Evolutionary conservation across 192 early-diverging fungal species (phyloP).

Genomic region (Coemansia sp.): DNA sequence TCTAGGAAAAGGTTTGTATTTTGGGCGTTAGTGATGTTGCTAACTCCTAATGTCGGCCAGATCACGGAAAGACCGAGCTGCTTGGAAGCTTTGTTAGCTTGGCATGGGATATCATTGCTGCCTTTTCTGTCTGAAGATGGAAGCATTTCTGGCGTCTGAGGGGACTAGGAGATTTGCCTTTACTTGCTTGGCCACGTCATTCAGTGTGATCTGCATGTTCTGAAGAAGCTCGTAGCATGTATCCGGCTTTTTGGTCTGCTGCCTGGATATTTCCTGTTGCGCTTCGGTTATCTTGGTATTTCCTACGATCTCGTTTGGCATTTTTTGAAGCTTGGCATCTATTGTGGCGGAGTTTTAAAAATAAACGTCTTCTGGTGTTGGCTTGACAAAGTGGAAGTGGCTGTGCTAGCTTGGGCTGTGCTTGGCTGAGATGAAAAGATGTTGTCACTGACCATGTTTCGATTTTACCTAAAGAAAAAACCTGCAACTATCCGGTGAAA

Average conservation of each 20-base stretch:
- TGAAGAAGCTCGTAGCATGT: slow-evolving; percentile 1
- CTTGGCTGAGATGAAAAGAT: neutral
- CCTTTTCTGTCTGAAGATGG: neutral
- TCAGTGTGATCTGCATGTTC: neutral
- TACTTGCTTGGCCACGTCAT: neutral
- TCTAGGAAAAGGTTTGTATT: neutral
- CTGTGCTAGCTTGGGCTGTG: neutral
- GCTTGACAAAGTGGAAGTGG: neutral
- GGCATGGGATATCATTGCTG: neutral
- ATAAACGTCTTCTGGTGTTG: neutral
- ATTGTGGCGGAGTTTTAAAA: no score
- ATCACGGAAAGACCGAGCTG: neutral
- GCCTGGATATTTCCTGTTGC: neutral
- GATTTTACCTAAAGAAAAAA: no score
- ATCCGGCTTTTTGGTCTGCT: neutral
- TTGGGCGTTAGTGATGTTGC: neutral
- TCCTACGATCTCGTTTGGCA: neutral
- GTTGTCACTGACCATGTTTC: neutral
- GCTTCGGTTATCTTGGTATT: neutral
- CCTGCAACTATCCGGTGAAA: no score
- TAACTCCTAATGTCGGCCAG: neutral
- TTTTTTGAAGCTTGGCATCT: neutral
- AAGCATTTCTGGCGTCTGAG: neutral
- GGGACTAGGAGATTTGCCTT: neutral
- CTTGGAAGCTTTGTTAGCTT: neutral